phyloP scores from a whole-genome alignment of 768 basidiomycete species.

The Trichaptum fuscoviolaceum region DNA sequence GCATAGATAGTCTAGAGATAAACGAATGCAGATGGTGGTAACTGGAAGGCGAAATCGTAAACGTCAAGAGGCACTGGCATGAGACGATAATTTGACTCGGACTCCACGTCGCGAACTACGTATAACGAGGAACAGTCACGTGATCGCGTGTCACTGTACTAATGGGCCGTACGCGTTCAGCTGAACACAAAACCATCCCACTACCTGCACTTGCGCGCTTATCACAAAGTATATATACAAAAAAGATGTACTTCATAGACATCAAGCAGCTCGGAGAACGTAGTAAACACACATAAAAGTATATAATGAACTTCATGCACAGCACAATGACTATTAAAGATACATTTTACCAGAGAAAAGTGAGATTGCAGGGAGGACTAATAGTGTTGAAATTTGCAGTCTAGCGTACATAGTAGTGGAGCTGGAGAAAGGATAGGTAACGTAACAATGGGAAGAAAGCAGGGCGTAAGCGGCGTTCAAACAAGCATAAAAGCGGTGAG shows the following conservation, averaged over 20 bases:
- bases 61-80: too few species aligned
- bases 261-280: background rate
- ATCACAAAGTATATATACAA: too few species aligned
- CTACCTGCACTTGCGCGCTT: too few species aligned
- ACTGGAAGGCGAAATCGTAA: too few species aligned
- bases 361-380: background rate
- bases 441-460: background rate
- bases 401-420: background rate
- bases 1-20: too few species aligned
- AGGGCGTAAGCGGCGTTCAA: background rate
- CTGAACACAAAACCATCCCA: too few species aligned
- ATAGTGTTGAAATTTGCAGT: background rate
- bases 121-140: too few species aligned
- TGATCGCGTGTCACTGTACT: too few species aligned
- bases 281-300: slow-evolving; percentile 1
- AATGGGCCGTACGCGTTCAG: too few species aligned
- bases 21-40: too few species aligned
- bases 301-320: slow-evolving; percentile 1
- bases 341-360: background rate
- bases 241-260: background rate
- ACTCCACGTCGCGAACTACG: too few species aligned
- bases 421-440: background rate
- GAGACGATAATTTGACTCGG: too few species aligned
- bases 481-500: background rate
- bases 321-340: slow-evolving; percentile 1